Conservation (phyloP, 441 rosid species). For the Daphne laureola region DNA sequence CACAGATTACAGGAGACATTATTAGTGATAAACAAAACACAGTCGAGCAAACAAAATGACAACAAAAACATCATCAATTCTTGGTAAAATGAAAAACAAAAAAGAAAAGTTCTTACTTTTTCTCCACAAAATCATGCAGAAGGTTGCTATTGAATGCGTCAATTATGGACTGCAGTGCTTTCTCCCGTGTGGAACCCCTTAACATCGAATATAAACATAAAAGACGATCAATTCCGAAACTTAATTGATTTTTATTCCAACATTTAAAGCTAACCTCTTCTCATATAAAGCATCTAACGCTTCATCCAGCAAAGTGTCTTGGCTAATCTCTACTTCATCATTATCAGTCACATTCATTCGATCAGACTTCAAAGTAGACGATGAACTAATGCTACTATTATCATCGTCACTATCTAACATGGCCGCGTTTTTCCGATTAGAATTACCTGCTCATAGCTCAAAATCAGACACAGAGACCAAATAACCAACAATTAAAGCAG, state of each 20-base stretch:
- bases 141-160: constrained; percentile 63
- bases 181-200: constrained; percentile 88
- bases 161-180: constrained; percentile 58
- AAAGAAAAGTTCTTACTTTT: constrained; percentile 40
- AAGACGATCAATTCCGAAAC: constrained; percentile 4
- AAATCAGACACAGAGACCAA: background rate
- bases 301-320: constrained; percentile 63
- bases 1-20: too few species aligned
- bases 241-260: background rate
- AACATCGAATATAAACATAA: constrained; percentile 12
- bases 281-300: constrained; percentile 82
- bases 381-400: constrained; percentile 64
- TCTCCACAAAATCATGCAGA: constrained; percentile 75
- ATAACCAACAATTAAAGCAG: background rate
- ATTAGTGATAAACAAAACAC: too few species aligned
- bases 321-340: constrained; percentile 58
- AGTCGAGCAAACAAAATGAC: too few species aligned
- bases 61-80: too few species aligned
- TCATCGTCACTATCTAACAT: constrained; percentile 74
- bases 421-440: constrained; percentile 43
- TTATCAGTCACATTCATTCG: constrained; percentile 30
- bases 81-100: background rate
- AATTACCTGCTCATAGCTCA: constrained; percentile 29
- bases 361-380: constrained; percentile 67
- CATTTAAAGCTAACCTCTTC: constrained; percentile 47